These are phyloP conservation scores for Striga asiatica DNA, from an alignment of 257 asterid species.

Conservation along the genomic window DNA sequence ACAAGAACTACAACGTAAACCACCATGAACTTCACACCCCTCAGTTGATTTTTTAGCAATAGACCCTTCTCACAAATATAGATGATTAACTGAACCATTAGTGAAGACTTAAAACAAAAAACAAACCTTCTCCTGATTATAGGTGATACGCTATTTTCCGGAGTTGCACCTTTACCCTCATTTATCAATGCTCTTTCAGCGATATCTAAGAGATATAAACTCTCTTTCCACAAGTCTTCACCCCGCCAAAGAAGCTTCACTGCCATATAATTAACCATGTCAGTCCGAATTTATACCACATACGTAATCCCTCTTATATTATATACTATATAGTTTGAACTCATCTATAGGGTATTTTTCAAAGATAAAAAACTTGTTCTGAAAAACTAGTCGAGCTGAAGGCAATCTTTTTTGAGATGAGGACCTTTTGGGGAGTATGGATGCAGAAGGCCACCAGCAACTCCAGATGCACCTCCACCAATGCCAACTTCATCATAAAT, in stretches of 20 bases:
- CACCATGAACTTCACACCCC: background rate
- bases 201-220: slow-evolving; percentile 48
- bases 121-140: slow-evolving; percentile 68
- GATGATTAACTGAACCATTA: background rate
- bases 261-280: slow-evolving; percentile 23
- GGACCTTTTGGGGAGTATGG: slow-evolving; percentile 95
- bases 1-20: background rate
- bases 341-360: background rate
- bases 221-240: slow-evolving; percentile 85
- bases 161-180: slow-evolving; percentile 18
- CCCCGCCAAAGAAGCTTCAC: slow-evolving; percentile 92
- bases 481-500: slow-evolving; percentile 80
- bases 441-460: slow-evolving; percentile 95
- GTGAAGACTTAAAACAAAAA: background rate
- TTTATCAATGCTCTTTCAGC: slow-evolving; percentile 55
- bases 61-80: background rate
- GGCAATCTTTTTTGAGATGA: background rate
- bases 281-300: background rate
- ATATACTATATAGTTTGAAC: background rate
- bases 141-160: slow-evolving; percentile 20
- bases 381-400: slow-evolving; percentile 3
- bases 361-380: slow-evolving; percentile 6
- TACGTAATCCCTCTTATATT: background rate
- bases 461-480: slow-evolving; percentile 99
- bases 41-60: no score